phyloP scores from a whole-genome alignment of 805 yeast species.

The Hanseniaspora clermontiae region DNA sequence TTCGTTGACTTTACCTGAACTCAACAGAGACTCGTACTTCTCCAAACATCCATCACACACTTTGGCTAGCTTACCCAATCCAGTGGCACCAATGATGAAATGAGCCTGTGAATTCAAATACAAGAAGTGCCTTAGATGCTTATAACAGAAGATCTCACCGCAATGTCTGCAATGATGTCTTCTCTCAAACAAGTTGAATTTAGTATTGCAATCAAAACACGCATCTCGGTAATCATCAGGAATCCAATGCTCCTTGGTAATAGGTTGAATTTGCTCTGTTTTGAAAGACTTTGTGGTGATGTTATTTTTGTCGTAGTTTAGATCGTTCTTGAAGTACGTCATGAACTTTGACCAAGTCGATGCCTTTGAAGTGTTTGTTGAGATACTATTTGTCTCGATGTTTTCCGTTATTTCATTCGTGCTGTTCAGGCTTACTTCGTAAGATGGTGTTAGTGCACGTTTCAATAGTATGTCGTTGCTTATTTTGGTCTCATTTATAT shows the following conservation, averaged over 20 bases:
- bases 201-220: conserved; percentile 56
- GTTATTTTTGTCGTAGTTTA: not conserved
- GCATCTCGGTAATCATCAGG: conserved; percentile 51
- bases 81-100: conserved; percentile 55
- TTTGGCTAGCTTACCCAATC: conserved; percentile 40
- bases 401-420: not conserved
- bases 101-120: conserved; percentile 48
- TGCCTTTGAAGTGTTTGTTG: not conserved
- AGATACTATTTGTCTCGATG: not conserved
- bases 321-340: not conserved
- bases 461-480: conserved; percentile 31
- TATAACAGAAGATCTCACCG: conserved; percentile 67
- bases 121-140: conserved; percentile 47
- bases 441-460: conserved; percentile 20
- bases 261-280: conserved; percentile 7
- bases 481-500: conserved; percentile 33
- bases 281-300: conserved; percentile 7
- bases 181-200: conserved; percentile 66
- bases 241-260: conserved; percentile 58
- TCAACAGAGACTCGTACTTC: conserved; percentile 44
- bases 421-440: not conserved
- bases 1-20: conserved; percentile 8
- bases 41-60: conserved; percentile 57
- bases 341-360: conserved; percentile 9
- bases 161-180: conserved; percentile 78